Evolutionary conservation across 306 rosid genomes (phyloP), one percentile per base, ranked within the genome.

Genomic region (Fragaria iinumae): DNA sequence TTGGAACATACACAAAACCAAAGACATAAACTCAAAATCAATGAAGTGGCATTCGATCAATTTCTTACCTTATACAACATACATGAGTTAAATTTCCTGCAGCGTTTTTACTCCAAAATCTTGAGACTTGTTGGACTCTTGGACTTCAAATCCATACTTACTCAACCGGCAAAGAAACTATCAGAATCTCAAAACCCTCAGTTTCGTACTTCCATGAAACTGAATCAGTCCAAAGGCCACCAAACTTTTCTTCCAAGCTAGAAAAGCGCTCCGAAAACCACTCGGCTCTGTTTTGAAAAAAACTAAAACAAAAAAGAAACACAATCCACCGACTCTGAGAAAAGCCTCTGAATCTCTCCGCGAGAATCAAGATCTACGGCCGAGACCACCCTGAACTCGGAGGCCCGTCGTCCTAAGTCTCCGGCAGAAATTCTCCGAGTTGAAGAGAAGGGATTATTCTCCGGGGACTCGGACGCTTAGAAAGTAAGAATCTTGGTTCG

Each of bases 41-140:
- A 79, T 66, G 72, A 83, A 75, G 34, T 71, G 2, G 69, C 66
- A 65, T 43, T 71, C 49, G 55, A 52, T 43, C 55, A 75, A 36
- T 43, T 76, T 69, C 76, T 78, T 86, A 89, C 91, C 89, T 74
- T 84, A 70, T 43, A 80, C 60, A 78, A 52, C 79, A 80, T 68
- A 64, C 71, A 81, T 52, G 84, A 67, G 55, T 41, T 16, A 70
- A 80, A 25, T 38, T 62, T 38, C 25, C 49, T 62, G 75, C 79
- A 80, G 80, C 76, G 62, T 44, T 71, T 78, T 25, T 9, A 59
- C 69, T 43, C 13, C 25, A 17, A 41, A 76, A 63, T 41, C 55
- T 76, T 62, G 45, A 74, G 36, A 44, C 5, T 34, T 65, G 2
- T 65, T 65, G 27, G 47, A 65, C 14, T 66, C 48, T 32, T 11